phyloP scores from a whole-genome alignment of 1,139 yeast genomes.

The Blastobotrys arbuscula region DNA sequence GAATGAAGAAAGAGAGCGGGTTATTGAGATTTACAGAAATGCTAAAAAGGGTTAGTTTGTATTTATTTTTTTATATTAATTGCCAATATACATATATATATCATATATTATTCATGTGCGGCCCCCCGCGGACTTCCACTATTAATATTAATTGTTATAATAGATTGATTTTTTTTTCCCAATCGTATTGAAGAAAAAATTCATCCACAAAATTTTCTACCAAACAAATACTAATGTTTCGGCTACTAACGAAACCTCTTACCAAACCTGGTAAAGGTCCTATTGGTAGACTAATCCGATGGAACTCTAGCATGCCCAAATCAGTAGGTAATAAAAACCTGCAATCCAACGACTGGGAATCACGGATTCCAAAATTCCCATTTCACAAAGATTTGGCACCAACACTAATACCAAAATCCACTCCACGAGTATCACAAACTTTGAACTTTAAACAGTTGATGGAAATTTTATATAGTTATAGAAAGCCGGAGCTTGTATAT shows the following conservation, averaged over 20 bases:
- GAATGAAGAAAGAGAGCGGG: conserved; percentile 35
- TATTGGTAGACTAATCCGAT: not conserved
- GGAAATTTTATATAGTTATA: conserved; percentile 50
- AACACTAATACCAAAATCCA: conserved; percentile 52
- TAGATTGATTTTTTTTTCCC: no score
- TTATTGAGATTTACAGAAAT: conserved; percentile 34
- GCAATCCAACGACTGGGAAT: conserved; percentile 29
- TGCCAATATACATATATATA: no score
- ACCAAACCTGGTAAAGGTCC: not conserved
- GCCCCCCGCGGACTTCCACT: no score
- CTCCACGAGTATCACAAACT: conserved; percentile 59
- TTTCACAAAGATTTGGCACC: conserved; percentile 62
- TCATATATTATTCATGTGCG: no score
- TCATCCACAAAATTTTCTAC: not conserved
- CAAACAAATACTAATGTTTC: not conserved
- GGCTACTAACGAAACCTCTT: not conserved
- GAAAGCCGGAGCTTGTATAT: conserved; percentile 67
- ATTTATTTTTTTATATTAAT: no score
- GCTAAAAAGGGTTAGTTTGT: conserved; percentile 5
- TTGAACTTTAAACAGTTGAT: conserved; percentile 60
- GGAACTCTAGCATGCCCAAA: conserved; percentile 23
- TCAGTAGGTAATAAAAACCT: conserved; percentile 25
- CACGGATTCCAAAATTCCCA: conserved; percentile 50
- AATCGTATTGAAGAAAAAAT: no score
- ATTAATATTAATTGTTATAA: no score